These are phyloP conservation scores for Crithidia bombi DNA, from an alignment of 208 protist species.

Conservation along the genomic window DNA sequence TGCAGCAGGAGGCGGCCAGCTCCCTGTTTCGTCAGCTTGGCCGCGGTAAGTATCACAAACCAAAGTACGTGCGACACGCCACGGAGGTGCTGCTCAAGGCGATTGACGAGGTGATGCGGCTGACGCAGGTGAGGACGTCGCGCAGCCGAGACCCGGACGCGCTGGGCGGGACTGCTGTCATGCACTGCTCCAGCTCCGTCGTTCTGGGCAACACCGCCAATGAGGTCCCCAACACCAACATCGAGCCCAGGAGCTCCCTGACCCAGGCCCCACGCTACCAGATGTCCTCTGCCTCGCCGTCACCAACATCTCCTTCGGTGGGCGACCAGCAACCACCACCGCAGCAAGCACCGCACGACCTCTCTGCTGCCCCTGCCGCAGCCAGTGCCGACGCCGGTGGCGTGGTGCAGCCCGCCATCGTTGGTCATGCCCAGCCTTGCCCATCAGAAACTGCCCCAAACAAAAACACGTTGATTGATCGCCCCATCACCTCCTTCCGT, in stretches of 20 bases:
- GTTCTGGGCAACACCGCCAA: constrained; percentile 7
- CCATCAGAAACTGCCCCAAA: not conserved
- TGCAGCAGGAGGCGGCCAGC: constrained; percentile 3
- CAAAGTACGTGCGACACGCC: constrained; percentile 30
- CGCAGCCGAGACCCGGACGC: constrained; percentile 19
- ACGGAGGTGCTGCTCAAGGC: constrained; percentile 30
- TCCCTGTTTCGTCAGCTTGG: constrained; percentile 28
- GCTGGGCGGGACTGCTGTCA: constrained; percentile 14
- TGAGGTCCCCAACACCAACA: constrained; percentile 14
- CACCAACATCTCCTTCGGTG: constrained; percentile 1
- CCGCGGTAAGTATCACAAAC: constrained; percentile 31
- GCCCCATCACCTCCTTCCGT: constrained; percentile 26
- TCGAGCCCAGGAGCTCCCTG: constrained; percentile 4
- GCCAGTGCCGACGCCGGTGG: not conserved
- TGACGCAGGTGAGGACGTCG: constrained; percentile 15
- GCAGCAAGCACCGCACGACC: not conserved
- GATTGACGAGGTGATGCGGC: constrained; percentile 34
- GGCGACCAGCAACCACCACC: not conserved
- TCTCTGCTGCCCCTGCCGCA: not conserved
- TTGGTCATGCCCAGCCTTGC: not conserved
- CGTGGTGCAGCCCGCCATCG: not conserved
- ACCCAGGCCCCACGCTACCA: constrained; percentile 9
- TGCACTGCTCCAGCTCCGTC: constrained; percentile 19
- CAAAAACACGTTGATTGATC: constrained; percentile 5
- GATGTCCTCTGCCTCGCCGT: not conserved